Base-by-base conservation (phyloP, 2,329 filamentous ascomycete genomes). In the Endoconidiophora polonica region DNA sequence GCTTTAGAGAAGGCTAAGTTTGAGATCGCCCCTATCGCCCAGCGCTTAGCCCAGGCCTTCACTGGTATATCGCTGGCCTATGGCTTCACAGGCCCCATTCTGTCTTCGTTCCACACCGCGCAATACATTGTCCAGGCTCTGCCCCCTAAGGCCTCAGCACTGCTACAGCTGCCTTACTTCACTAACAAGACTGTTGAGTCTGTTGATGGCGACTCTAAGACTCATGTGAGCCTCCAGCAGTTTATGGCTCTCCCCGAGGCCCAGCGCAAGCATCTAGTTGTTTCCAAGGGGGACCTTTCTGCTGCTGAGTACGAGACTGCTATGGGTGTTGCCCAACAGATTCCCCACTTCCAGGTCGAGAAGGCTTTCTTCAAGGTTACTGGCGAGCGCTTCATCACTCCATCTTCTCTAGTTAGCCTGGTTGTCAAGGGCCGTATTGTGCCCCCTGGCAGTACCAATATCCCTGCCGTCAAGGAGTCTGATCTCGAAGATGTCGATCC, bases 321-420 rank as follows among this genome's bases (percentile, higher is more conserved):
- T 37, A 72, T 94, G 54, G 66, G 67, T 44, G 82, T 95, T 26
- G 88, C 87, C 24, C 78, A 79, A 58, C 86, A 95, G 65, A 73
- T 98, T 24, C 91, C 91, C 1, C 76, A 79, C 55, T 72, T 98
- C 50, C 76, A 83, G 52, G 79, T 98, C 9, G 86, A 86, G 60
- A 93, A 87, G 68, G 86, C 87, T 5, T 98, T 94, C 67, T 98
- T 98, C 78, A 98, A 98, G 72, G 93, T 98, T 43, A 81, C 86
- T 48, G 91, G 91, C 61, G 93, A 98, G 67, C 85, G 83, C 57
- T 83, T 82, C 63, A 86, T 98, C 60, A 94, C 90, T 29, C 88
- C 91, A 5, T 86, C 83, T 52, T 94, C 87, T 51, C 75, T 98
- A 37, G 90, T 96, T 20, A 90, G 88, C 55, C 81, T 98, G 26